Percentiles rank a stretch among this genome's conserved stretches.
Evolutionary conservation across 1,284 basidiomycete genomes (phyloP).

Genomic region (Fomitopsis schrenkii): DNA sequence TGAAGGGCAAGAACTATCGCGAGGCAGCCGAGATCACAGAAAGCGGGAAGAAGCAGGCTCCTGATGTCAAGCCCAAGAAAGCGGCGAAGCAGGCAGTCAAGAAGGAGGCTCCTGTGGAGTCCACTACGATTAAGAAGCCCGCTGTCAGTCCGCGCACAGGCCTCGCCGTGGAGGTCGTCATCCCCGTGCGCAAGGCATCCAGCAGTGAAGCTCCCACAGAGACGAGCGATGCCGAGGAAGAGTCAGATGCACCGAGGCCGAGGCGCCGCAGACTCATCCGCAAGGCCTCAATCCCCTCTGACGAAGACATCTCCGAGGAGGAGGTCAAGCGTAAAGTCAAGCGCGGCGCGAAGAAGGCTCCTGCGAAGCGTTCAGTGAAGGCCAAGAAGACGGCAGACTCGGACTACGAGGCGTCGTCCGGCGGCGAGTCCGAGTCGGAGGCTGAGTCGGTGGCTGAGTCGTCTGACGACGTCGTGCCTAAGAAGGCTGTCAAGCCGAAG

Average conservation of each 20-base stretch:
- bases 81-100: constrained; percentile 14
- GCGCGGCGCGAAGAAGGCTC: constrained; percentile 18
- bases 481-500: constrained; percentile 27
- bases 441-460: constrained; percentile 24
- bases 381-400: constrained; percentile 31
- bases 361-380: constrained; percentile 15
- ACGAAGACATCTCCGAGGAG: constrained; percentile 17
- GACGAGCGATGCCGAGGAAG: constrained; percentile 28
- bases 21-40: constrained; percentile 43
- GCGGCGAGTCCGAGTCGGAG: constrained; percentile 19
- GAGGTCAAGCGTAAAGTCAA: constrained; percentile 13
- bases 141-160: constrained; percentile 31
- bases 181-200: constrained; percentile 23
- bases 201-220: constrained; percentile 14
- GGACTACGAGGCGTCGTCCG: constrained; percentile 35
- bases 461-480: constrained; percentile 32
- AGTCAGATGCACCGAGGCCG: constrained; percentile 29
- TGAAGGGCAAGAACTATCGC: constrained; percentile 70
- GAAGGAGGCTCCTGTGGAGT: constrained; percentile 21
- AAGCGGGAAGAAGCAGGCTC: constrained; percentile 21
- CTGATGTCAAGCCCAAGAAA: constrained; percentile 6
- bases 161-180: constrained; percentile 50
- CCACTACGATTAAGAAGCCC: neutral
- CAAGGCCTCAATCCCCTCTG: constrained; percentile 39
- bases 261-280: constrained; percentile 25